phyloP scores from a whole-genome alignment of 2,329 filamentous ascomycete species.

The Talaromyces albobiverticillius region DNA sequence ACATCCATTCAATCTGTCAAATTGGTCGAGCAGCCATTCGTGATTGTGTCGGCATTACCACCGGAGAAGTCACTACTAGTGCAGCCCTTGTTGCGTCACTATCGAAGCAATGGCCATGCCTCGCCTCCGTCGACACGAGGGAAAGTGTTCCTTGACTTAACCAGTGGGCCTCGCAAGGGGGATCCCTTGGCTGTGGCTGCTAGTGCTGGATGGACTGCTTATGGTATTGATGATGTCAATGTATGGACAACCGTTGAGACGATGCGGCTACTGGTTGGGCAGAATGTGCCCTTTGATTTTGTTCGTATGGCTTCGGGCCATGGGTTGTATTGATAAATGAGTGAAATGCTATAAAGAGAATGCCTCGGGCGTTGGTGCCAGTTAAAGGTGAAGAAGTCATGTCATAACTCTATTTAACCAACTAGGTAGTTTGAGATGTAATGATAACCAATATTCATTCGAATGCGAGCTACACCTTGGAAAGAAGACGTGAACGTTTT shows the following conservation, averaged over 20 bases:
- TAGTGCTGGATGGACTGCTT: slow-evolving; percentile 73
- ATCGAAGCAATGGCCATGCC: slow-evolving; percentile 46
- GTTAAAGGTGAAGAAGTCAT: neutral
- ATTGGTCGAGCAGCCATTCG: slow-evolving; percentile 73
- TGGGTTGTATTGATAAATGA: slow-evolving; percentile 45
- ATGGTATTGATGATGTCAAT: slow-evolving; percentile 74
- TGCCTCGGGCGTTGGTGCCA: neutral
- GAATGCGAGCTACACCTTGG: too few species aligned
- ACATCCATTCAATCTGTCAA: slow-evolving; percentile 75
- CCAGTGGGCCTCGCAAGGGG: slow-evolving; percentile 63
- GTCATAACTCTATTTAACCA: neutral
- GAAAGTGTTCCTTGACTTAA: slow-evolving; percentile 79
- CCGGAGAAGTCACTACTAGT: slow-evolving; percentile 77
- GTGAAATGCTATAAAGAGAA: neutral
- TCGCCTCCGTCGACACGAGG: slow-evolving; percentile 39
- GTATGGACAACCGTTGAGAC: slow-evolving; percentile 85
- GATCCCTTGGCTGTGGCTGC: slow-evolving; percentile 70
- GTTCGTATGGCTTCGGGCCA: slow-evolving; percentile 68
- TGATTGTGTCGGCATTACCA: slow-evolving; percentile 74
- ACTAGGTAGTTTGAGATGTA: neutral
- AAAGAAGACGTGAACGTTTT: too few species aligned
- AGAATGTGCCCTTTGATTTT: slow-evolving; percentile 87
- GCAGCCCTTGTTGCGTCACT: slow-evolving; percentile 72
- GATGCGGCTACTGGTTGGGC: slow-evolving; percentile 71
- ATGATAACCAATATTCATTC: neutral